These are phyloP conservation scores for Colletotrichum sp. DNA, from an alignment of 2,329 filamentous ascomycete species.

Conservation along the genomic window DNA sequence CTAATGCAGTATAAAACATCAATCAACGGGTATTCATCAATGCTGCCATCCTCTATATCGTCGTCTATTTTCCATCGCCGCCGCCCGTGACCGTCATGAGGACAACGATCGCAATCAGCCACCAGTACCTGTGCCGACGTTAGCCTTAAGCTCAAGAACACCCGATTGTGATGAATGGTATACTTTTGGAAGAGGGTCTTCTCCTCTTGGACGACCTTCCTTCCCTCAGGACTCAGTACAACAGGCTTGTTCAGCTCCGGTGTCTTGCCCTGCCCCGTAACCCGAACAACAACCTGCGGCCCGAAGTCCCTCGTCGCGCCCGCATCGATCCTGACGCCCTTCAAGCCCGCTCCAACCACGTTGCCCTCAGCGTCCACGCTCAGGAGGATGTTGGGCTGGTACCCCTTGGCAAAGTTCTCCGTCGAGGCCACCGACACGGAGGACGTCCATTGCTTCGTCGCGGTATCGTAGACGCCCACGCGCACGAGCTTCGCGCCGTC, in stretches of 20 bases:
- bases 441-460: conserved; percentile 52
- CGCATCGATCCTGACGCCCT: conserved; percentile 66
- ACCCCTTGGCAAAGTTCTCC: conserved; percentile 67
- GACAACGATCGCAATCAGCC: conserved; percentile 60
- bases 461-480: conserved; percentile 61
- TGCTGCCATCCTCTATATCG: conserved; percentile 44
- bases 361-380: conserved; percentile 50
- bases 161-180: conserved; percentile 28
- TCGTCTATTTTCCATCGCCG: conserved; percentile 55
- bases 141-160: conserved; percentile 29
- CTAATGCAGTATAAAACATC: background rate
- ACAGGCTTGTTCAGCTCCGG: conserved; percentile 69
- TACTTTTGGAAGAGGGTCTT: conserved; percentile 73
- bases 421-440: conserved; percentile 60
- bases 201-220: conserved; percentile 61
- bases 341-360: conserved; percentile 55
- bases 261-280: conserved; percentile 54
- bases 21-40: conserved; percentile 1
- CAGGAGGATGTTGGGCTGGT: conserved; percentile 60
- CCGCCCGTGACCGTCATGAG: conserved; percentile 60
- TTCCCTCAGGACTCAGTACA: conserved; percentile 64
- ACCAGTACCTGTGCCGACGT: conserved; percentile 65
- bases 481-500: conserved; percentile 53
- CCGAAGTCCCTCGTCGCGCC: conserved; percentile 70
- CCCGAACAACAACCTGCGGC: conserved; percentile 59